These are phyloP conservation scores for Xylaria bambusicola DNA, from an alignment of 495 filamentous ascomycete species.

Conservation along the genomic window DNA sequence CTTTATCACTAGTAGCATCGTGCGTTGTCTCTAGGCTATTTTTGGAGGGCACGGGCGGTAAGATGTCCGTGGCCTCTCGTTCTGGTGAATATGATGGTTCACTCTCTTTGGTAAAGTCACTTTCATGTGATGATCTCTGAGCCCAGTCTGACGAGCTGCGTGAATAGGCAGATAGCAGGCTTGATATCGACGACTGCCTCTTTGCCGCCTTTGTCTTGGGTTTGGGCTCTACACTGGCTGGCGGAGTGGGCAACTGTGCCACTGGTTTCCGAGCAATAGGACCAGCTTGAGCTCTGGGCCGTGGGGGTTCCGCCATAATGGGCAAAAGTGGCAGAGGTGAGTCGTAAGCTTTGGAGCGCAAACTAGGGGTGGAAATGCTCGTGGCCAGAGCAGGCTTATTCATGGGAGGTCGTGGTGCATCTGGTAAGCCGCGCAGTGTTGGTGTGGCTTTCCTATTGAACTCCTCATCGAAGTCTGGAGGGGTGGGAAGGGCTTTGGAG, in stretches of 20 bases:
- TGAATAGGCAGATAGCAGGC: constrained; percentile 49
- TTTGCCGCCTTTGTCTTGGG: constrained; percentile 29
- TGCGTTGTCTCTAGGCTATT: constrained; percentile 15
- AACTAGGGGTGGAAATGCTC: constrained; percentile 19
- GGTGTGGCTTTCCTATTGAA: constrained; percentile 21
- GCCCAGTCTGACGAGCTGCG: constrained; percentile 41
- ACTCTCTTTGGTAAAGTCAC: constrained; percentile 36
- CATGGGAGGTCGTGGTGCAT: constrained; percentile 28
- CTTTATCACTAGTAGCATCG: constrained; percentile 16
- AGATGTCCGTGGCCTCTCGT: constrained; percentile 24
- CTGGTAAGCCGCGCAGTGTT: constrained; percentile 21
- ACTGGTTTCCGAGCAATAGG: constrained; percentile 33
- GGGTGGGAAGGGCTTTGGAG: constrained; percentile 39
- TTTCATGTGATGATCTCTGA: constrained; percentile 36
- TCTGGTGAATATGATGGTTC: constrained; percentile 38
- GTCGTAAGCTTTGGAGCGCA: constrained; percentile 17
- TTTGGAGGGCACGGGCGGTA: constrained; percentile 20
- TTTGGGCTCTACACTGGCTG: constrained; percentile 1
- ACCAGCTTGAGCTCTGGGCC: constrained; percentile 18
- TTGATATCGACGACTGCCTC: constrained; percentile 45
- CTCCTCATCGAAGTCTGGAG: constrained; percentile 23
- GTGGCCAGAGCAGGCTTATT: constrained; percentile 27
- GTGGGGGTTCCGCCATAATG: constrained; percentile 15
- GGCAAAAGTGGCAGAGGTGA: constrained; percentile 28
- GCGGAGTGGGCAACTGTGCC: constrained; percentile 24